Percentiles rank a stretch among this genome's conserved stretches.
Evolutionary conservation across 352 stramenopile species (phyloP).

Genomic region (Phytophthora fragariae): DNA sequence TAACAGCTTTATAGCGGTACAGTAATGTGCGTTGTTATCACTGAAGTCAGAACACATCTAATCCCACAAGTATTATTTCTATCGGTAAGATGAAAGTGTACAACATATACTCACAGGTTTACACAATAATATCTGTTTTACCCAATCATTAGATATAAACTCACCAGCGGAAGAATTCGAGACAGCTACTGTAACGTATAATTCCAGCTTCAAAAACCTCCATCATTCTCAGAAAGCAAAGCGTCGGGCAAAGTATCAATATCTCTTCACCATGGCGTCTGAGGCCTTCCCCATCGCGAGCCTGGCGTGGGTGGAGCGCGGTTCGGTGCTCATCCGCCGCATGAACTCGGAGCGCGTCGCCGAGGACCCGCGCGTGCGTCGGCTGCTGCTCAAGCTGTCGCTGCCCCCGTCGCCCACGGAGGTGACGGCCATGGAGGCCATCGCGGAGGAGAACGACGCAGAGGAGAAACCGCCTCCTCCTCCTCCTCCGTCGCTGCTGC

Average conservation of each 20-base stretch:
- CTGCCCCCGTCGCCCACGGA: slow-evolving; percentile 34
- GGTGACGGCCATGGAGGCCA: slow-evolving; percentile 37
- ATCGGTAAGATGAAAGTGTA: no score
- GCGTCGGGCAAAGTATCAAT: background rate
- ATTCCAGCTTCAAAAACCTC: no score
- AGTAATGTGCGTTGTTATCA: no score
- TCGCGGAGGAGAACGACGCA: slow-evolving; percentile 33
- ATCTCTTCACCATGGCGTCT: slow-evolving; percentile 10
- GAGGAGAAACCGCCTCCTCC: slow-evolving; percentile 41
- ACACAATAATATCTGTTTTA: no score
- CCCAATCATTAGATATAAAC: no score
- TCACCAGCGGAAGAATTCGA: no score
- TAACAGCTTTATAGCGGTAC: background rate
- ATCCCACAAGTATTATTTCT: no score
- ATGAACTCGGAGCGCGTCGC: slow-evolving; percentile 91
- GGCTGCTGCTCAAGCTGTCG: slow-evolving; percentile 57
- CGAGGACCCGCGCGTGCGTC: slow-evolving; percentile 80
- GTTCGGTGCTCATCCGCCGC: slow-evolving; percentile 83
- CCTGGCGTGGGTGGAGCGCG: slow-evolving; percentile 82
- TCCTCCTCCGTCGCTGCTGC: slow-evolving; percentile 28
- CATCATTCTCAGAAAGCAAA: slow-evolving; percentile 14
- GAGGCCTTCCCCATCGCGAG: slow-evolving; percentile 47
- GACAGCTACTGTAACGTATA: no score
- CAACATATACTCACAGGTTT: no score
- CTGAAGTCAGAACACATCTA: no score